Evolutionary conservation across 1,139 yeast genomes (phyloP).

Genomic region (Geotrichum phurueaensis): DNA sequence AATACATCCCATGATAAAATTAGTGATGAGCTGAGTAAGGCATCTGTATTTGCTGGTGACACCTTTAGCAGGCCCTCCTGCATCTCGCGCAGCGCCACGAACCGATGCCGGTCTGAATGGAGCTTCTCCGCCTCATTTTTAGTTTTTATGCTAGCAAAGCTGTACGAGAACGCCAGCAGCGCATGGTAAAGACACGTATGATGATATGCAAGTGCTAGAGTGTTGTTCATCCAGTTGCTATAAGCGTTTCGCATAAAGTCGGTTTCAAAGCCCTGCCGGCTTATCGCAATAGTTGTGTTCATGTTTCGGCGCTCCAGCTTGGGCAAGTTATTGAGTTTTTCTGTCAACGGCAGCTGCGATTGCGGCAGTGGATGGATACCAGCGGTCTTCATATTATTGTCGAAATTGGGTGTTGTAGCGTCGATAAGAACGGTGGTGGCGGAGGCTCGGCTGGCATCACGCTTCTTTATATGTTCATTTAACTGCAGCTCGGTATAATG

Average conservation of each 20-base stretch:
- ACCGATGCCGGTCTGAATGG: conserved; percentile 29
- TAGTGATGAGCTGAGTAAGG: conserved; percentile 29
- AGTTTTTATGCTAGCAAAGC: conserved; percentile 27
- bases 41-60: conserved; percentile 27
- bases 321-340: conserved; percentile 3
- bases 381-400: neutral
- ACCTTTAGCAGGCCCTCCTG: conserved; percentile 25
- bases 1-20: conserved; percentile 33
- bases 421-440: conserved; percentile 1
- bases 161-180: conserved; percentile 31
- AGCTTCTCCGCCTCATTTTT: conserved; percentile 18
- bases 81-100: conserved; percentile 28
- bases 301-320: conserved; percentile 12
- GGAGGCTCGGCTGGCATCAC: conserved; percentile 2
- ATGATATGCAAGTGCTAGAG: conserved; percentile 26
- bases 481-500: conserved; percentile 26
- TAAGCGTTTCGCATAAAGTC: conserved; percentile 31
- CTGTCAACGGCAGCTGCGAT: neutral
- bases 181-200: conserved; percentile 31
- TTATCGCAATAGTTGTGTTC: conserved; percentile 10
- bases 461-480: conserved; percentile 12
- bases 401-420: neutral
- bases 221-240: conserved; percentile 30
- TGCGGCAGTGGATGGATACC: neutral
- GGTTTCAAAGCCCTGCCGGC: conserved; percentile 31